Evolutionary conservation across 2,329 filamentous ascomycete genomes (phyloP).

Genomic region (Lojkania enalia): DNA sequence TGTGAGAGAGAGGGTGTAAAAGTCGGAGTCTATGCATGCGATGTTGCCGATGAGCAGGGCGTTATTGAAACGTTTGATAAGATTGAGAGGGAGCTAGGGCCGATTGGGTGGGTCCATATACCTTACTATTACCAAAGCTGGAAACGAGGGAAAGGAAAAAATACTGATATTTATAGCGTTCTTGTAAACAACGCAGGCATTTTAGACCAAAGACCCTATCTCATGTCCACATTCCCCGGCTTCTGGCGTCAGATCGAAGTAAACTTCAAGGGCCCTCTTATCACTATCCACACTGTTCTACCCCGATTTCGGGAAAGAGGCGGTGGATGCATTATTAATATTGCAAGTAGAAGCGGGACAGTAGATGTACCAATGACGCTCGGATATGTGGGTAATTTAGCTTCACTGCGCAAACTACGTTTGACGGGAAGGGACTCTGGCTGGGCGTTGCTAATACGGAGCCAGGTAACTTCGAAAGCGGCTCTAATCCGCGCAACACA

Average conservation of each 20-base stretch:
- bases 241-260: constrained; percentile 40
- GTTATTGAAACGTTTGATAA: constrained; percentile 19
- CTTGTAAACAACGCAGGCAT: constrained; percentile 37
- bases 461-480: constrained; percentile 25
- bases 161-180: constrained; percentile 12
- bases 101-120: constrained; percentile 20
- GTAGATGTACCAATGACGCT: constrained; percentile 39
- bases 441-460: not conserved
- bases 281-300: constrained; percentile 29
- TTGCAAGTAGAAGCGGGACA: constrained; percentile 32
- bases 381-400: constrained; percentile 29
- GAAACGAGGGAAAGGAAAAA: not conserved
- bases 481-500: constrained; percentile 34
- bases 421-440: not conserved
- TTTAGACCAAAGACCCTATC: constrained; percentile 27
- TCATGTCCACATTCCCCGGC: constrained; percentile 29
- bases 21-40: constrained; percentile 24
- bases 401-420: too few relatives aligned
- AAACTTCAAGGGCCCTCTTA: constrained; percentile 36
- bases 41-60: constrained; percentile 23
- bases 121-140: not conserved
- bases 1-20: constrained; percentile 27
- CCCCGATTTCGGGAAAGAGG: constrained; percentile 28
- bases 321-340: constrained; percentile 37
- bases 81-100: constrained; percentile 25